phyloP scores from a whole-genome alignment of 768 basidiomycete species.

The Naganishia antarctica region DNA sequence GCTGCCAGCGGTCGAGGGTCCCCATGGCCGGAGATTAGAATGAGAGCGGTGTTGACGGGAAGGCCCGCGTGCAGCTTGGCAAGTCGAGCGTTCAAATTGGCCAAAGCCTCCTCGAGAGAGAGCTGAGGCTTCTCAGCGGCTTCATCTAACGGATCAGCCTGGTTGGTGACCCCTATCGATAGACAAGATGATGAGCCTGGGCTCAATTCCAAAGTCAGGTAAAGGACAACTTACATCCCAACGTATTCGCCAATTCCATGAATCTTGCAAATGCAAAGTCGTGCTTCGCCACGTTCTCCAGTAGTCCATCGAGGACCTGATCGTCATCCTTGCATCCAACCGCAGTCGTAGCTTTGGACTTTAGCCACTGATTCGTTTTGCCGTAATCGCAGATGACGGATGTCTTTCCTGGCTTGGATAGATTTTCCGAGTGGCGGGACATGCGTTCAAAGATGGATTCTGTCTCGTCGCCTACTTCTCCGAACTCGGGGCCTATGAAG shows the following conservation, averaged over 20 bases:
- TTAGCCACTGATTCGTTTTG: conserved; percentile 76
- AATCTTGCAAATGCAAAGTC: conserved; percentile 80
- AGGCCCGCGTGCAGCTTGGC: conserved; percentile 61
- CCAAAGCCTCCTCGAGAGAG: conserved; percentile 48
- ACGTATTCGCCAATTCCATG: conserved; percentile 68
- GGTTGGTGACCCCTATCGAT: conserved; percentile 7
- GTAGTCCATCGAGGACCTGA: conserved; percentile 58
- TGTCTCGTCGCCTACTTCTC: conserved; percentile 75
- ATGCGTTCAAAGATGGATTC: conserved; percentile 88
- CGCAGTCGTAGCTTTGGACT: conserved; percentile 70
- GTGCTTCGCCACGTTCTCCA: conserved; percentile 60
- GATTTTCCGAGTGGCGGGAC: conserved; percentile 51
- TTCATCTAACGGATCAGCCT: conserved; percentile 2
- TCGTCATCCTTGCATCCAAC: conserved; percentile 71
- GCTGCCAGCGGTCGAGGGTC: conserved; percentile 76
- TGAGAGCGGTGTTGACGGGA: conserved; percentile 71
- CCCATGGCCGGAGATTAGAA: conserved; percentile 82
- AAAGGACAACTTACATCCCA: conserved; percentile 64
- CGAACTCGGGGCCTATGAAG: conserved; percentile 64
- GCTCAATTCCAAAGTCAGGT: not conserved
- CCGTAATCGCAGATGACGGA: conserved; percentile 81
- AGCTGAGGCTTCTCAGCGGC: conserved; percentile 10
- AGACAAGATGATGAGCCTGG: not conserved
- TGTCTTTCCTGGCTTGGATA: conserved; percentile 45
- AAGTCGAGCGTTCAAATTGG: conserved; percentile 61